Evolutionary conservation across 2,329 filamentous ascomycete genomes (phyloP), one percentile per base, ranked within the genome.

Genomic region (Cladobotryum protrusum): DNA sequence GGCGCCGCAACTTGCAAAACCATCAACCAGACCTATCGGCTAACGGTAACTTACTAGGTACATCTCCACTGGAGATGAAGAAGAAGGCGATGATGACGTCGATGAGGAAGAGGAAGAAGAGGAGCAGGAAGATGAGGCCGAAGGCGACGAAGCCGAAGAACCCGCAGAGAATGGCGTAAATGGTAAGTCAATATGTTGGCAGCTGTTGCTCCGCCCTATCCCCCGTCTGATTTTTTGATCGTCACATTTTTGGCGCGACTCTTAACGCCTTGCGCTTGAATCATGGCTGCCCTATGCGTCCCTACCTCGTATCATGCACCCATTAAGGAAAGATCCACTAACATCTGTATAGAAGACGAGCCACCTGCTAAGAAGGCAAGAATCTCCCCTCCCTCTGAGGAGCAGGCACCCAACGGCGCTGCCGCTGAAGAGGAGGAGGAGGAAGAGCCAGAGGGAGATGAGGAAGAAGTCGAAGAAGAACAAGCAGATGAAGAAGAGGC

Each of bases 281-380:
- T 29, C 24, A 29, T 29, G 24, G 24, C 24, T 29, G 6, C 24
- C 7, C 24, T 29, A 29, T 9, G 6, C 6, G 6, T 2, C 24
- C 3, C 24, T 2, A 9, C 24, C 6, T 29, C n/a, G 24, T 4
- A 29, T 29, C 24, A 6, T 29, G 2, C 6, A 29, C 3, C 24
- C 24, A 29, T 29, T 32, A 17, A 7, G 1, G 37, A 19, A 19
- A 35, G 18, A 14, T 15, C 37, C n/a, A 36, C 43, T 51, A 35
- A 48, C 49, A 14, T 13, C 5, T 18, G 17, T 12, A 13, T 17
- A 43, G 66, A 63, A 47, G 62, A 67, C 52, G 67, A 69, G 47
- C 74, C 72, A 44, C 75, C 75, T 35, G 71, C 70, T 50, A 78
- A 78, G 69, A 77, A 76, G 67, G 70, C 69, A 58, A 78, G 76